These are phyloP conservation scores for Elsinoe necatrix DNA, from an alignment of 2,329 filamentous ascomycete species.

Conservation along the genomic window DNA sequence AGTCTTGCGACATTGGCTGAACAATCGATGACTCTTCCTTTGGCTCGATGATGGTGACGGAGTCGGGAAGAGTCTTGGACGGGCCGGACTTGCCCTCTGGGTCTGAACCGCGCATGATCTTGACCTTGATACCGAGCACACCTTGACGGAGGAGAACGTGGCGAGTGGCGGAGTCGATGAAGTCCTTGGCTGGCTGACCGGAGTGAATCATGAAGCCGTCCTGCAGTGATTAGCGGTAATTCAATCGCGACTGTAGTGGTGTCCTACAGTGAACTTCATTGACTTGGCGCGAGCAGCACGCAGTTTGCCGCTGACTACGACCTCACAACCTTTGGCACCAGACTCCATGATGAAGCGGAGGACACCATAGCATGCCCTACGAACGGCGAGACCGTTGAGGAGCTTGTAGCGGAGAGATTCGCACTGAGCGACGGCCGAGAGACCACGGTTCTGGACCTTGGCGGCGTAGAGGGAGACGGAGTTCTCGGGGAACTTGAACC, in stretches of 20 bases:
- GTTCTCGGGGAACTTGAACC: constrained; percentile 99
- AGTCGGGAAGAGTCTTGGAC: constrained; percentile 94
- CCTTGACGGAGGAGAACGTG: constrained; percentile 99
- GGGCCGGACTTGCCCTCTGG: constrained; percentile 98
- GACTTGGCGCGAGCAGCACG: constrained; percentile 98
- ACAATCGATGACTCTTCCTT: constrained; percentile 97
- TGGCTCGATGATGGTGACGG: constrained; percentile 99
- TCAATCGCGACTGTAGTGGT: neutral
- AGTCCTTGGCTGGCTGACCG: constrained; percentile 98
- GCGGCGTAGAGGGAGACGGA: constrained; percentile 98
- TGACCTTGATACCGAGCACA: constrained; percentile 99
- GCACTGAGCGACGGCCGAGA: constrained; percentile 99
- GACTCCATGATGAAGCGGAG: constrained; percentile 99
- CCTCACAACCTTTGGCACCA: constrained; percentile 99
- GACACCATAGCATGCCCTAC: constrained; percentile 99
- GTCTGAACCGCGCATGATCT: constrained; percentile 99
- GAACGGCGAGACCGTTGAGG: constrained; percentile 97
- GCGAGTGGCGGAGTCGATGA: constrained; percentile 96
- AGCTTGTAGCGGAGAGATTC: constrained; percentile 99
- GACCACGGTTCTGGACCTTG: constrained; percentile 99
- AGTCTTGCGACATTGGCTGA: constrained; percentile 96
- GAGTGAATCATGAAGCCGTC: constrained; percentile 99
- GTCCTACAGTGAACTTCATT: constrained; percentile 97
- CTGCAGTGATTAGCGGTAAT: constrained; percentile 29
- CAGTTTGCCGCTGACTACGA: constrained; percentile 98